Evolutionary conservation across 2,329 filamentous ascomycete species (phyloP).

Genomic region (Cytospora mali): DNA sequence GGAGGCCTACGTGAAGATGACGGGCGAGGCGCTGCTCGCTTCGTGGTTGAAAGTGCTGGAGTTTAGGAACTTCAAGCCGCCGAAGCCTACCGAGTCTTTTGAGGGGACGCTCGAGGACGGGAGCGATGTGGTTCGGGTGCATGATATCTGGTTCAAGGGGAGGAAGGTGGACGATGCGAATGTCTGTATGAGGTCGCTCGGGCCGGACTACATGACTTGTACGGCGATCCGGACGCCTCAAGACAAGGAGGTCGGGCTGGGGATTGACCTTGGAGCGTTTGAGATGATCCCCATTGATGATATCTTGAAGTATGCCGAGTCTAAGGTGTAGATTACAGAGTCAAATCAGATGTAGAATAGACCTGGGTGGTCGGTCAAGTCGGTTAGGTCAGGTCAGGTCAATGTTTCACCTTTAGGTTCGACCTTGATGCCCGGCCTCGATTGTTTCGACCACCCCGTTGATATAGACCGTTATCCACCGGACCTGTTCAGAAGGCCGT

Average conservation of each 20-base stretch:
- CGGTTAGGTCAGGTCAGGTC: neutral
- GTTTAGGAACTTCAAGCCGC: conserved; percentile 65
- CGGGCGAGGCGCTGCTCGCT: conserved; percentile 75
- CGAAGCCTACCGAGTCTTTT: conserved; percentile 39
- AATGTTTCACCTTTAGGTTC: too few relatives aligned
- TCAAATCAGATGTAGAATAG: neutral
- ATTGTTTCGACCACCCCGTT: neutral
- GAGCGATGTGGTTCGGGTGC: conserved; percentile 39
- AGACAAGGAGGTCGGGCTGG: conserved; percentile 42
- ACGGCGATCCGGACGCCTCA: conserved; percentile 51
- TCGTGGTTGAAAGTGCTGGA: conserved; percentile 72
- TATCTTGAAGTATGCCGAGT: conserved; percentile 49
- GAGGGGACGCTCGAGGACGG: conserved; percentile 33
- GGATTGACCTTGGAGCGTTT: conserved; percentile 46
- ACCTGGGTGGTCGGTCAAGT: neutral
- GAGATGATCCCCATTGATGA: conserved; percentile 48
- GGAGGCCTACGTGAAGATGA: conserved; percentile 83
- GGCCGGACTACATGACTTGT: conserved; percentile 56
- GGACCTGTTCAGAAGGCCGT: neutral
- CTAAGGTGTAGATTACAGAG: conserved; percentile 26
- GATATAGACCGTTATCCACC: neutral
- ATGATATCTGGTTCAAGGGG: conserved; percentile 46
- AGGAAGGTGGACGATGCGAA: conserved; percentile 45
- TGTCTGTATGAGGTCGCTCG: conserved; percentile 47
- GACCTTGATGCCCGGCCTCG: neutral